Percentiles rank a stretch among this genome's conserved stretches.
These are phyloP conservation scores for Phytopythium boreale DNA, from an alignment of 352 stramenopile species.

Conservation along the genomic window DNA sequence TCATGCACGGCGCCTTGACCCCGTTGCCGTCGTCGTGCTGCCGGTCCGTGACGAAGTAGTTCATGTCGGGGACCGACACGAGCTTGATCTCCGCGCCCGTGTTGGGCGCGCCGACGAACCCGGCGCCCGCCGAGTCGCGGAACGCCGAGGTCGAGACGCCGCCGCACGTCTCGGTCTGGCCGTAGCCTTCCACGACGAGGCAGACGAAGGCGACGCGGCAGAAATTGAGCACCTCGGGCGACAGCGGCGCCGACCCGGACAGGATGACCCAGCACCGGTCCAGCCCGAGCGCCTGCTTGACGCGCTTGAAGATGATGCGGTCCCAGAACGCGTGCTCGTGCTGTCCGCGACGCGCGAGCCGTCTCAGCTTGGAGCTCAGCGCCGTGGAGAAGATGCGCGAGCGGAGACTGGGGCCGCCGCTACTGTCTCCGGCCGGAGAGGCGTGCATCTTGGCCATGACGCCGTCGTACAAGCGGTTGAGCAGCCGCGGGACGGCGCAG, in stretches of 20 bases:
- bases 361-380: conserved; percentile 38
- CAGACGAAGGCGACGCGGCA: conserved; percentile 90
- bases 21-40: conserved; percentile 35
- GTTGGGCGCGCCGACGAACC: conserved; percentile 92
- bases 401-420: conserved; percentile 22
- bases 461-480: conserved; percentile 97
- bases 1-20: conserved; percentile 30
- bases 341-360: conserved; percentile 61
- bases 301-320: conserved; percentile 93
- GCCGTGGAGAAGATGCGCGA: conserved; percentile 75
- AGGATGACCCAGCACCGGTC: conserved; percentile 87
- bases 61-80: conserved; percentile 96
- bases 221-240: conserved; percentile 92
- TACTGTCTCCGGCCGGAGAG: background rate
- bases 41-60: conserved; percentile 87
- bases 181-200: conserved; percentile 93
- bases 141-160: conserved; percentile 60
- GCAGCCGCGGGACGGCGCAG: conserved; percentile 90
- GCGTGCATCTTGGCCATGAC: conserved; percentile 65
- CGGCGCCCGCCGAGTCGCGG: conserved; percentile 36
- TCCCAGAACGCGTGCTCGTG: conserved; percentile 88
- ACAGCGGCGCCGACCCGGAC: conserved; percentile 92
- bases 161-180: conserved; percentile 94
- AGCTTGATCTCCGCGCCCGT: conserved; percentile 91
- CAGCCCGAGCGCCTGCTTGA: conserved; percentile 89